Percentiles rank a stretch among this genome's conserved stretches.
Evolutionary conservation across 495 filamentous ascomycete species (phyloP).

Genomic region (Tuber indicum): DNA sequence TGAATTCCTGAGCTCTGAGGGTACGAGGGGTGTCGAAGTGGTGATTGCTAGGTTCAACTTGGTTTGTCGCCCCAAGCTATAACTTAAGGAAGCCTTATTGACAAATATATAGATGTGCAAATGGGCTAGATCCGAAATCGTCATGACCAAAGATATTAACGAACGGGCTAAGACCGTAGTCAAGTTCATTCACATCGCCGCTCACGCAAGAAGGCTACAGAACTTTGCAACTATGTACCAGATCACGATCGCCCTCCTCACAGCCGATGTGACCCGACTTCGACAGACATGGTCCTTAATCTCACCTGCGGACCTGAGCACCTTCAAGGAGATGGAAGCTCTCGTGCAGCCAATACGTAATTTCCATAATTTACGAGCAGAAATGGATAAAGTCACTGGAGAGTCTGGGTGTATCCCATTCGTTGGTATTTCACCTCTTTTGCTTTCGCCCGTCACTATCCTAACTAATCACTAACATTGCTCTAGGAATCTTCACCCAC

Average conservation of each 20-base stretch:
- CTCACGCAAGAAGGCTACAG: conserved; percentile 72
- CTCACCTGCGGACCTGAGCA: conserved; percentile 59
- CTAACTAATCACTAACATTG: background rate
- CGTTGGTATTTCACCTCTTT: conserved; percentile 57
- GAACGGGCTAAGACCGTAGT: conserved; percentile 78
- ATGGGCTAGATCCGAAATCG: conserved; percentile 88
- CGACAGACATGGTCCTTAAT: conserved; percentile 76
- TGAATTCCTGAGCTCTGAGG: conserved; percentile 74
- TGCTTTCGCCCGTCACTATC: background rate
- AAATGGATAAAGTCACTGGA: conserved; percentile 74
- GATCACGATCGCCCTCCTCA: conserved; percentile 82
- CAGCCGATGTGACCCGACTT: conserved; percentile 70
- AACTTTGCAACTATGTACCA: conserved; percentile 98
- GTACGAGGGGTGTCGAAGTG: conserved; percentile 85
- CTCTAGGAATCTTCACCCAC: conserved; percentile 72
- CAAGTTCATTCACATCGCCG: conserved; percentile 89
- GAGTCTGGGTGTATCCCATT: conserved; percentile 94
- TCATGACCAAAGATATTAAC: conserved; percentile 72
- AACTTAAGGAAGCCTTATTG: conserved; percentile 5
- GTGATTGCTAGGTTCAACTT: conserved; percentile 95
- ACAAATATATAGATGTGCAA: conserved; percentile 62
- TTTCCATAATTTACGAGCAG: conserved; percentile 74
- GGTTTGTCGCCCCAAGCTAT: conserved; percentile 18
- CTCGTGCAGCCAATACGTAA: conserved; percentile 83
- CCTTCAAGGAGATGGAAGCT: conserved; percentile 72